Percentiles rank a stretch among this genome's conserved stretches.
phyloP scores from a whole-genome alignment of 352 stramenopile genomes.

The Phytophthora hybrid region DNA sequence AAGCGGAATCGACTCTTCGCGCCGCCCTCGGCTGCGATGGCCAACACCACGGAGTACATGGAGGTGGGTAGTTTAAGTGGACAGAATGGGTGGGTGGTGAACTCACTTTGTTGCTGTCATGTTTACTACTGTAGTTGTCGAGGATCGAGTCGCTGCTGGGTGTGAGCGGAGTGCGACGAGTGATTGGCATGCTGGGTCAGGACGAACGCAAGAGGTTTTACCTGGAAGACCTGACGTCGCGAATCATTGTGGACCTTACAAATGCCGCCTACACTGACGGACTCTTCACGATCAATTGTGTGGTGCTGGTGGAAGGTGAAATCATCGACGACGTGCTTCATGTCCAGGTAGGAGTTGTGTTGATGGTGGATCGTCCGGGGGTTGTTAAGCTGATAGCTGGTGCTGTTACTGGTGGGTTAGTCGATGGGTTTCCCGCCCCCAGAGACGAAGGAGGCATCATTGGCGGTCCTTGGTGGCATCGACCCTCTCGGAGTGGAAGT shows the following conservation, averaged over 20 bases:
- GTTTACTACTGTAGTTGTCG: slow-evolving; percentile 57
- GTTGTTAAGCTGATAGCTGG: neutral
- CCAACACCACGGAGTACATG: slow-evolving; percentile 74
- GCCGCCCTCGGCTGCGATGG: slow-evolving; percentile 60
- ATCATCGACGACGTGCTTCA: slow-evolving; percentile 93
- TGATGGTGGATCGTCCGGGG: neutral
- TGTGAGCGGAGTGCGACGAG: slow-evolving; percentile 73
- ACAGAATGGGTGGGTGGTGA: neutral
- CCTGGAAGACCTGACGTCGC: slow-evolving; percentile 84
- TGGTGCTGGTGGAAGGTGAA: slow-evolving; percentile 94
- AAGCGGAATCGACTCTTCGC: slow-evolving; percentile 88
- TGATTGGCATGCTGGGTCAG: slow-evolving; percentile 89
- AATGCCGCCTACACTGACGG: slow-evolving; percentile 86
- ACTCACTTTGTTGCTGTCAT: slow-evolving; percentile 1
- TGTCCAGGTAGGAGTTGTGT: slow-evolving; percentile 68
- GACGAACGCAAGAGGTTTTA: slow-evolving; percentile 84
- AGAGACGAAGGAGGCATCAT: slow-evolving; percentile 84
- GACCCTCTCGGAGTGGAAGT: slow-evolving; percentile 89
- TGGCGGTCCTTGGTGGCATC: slow-evolving; percentile 73
- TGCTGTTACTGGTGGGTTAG: slow-evolving; percentile 28
- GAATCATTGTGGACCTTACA: slow-evolving; percentile 80
- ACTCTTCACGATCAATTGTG: slow-evolving; percentile 93
- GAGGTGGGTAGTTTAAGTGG: slow-evolving; percentile 41
- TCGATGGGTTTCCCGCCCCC: slow-evolving; percentile 92
- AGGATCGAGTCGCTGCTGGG: slow-evolving; percentile 88